Evolutionary conservation across 2,329 filamentous ascomycete genomes (phyloP), one percentile per base, ranked within the genome.

Genomic region (Colletotrichum acutatum): DNA sequence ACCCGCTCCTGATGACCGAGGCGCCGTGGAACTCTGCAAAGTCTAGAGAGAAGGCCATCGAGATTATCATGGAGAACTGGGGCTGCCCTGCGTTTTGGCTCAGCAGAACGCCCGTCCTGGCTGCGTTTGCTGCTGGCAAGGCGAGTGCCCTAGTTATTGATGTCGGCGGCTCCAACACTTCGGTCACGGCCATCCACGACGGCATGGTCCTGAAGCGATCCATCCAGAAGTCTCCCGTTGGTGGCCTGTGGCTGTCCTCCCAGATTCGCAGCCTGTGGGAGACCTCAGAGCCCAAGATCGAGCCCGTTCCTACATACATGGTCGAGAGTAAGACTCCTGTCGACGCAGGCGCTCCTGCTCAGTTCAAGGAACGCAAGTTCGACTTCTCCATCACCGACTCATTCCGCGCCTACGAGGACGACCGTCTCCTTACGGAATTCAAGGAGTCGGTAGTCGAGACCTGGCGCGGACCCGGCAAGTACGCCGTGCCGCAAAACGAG

Each of bases 21-120:
- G 94, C 95, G 16, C 93, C 94, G 12, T 98, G 96, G 95, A 98
- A 98, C 83, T 89, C 91, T 30, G 84, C 90, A 56, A 98, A 98
- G 86, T 91, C 93, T 73, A 90, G 97, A 73, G 97, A 99, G 85
- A 97, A 97, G 89, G 92, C 93, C 53, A 96, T 98, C 78, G 97
- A 99, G 85, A 91, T 98, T 75, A 95, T 95, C 72, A 98, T 99
- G 92, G 97, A 99, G 87, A 94, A 91, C 80, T 99, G 97, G 95
- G 95, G 95, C 32, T 93, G 93, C 68, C 97, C 97, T 22, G 97
- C 97, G 5, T 98, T 98, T 83, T 99, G 96, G 89, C 87, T 98
- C 74, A 94, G 94, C 75, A 92, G 94, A 79, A 97, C 92, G 66
- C 95, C 96, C 30, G 95, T 98, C 56, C 89, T 98, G 80, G 92